These are phyloP conservation scores for Beauveria brongniartii DNA, from an alignment of 2,329 filamentous ascomycete species.

Conservation along the genomic window DNA sequence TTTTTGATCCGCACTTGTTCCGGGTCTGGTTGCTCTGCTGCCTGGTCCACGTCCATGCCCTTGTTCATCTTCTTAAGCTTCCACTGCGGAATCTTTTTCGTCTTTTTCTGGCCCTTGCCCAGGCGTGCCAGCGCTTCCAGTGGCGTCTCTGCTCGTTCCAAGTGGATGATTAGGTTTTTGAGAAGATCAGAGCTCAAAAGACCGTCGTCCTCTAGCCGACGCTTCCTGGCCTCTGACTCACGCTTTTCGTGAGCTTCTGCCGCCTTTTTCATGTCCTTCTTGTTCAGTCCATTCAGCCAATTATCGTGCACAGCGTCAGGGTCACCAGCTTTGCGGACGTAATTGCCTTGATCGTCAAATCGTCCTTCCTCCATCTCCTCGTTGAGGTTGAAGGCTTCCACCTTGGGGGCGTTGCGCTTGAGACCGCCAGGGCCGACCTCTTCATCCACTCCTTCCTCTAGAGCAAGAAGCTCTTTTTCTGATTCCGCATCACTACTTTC, in stretches of 20 bases:
- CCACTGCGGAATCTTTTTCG: slow-evolving; percentile 53
- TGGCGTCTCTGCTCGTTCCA: slow-evolving; percentile 77
- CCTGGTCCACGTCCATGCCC: slow-evolving; percentile 60
- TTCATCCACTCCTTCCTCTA: slow-evolving; percentile 73
- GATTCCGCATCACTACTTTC: slow-evolving; percentile 54
- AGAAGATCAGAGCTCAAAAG: slow-evolving; percentile 67
- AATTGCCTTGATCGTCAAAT: slow-evolving; percentile 90
- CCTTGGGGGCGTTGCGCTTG: slow-evolving; percentile 85
- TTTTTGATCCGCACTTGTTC: slow-evolving; percentile 62
- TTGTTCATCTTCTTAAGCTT: slow-evolving; percentile 61
- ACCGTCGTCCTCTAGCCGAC: slow-evolving; percentile 66
- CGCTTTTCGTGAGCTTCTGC: slow-evolving; percentile 81
- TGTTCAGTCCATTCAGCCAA: slow-evolving; percentile 88
- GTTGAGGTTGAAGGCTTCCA: slow-evolving; percentile 94
- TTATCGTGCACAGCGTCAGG: slow-evolving; percentile 84
- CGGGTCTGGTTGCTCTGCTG: slow-evolving; percentile 57
- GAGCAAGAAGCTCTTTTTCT: slow-evolving; percentile 61
- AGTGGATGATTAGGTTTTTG: slow-evolving; percentile 58
- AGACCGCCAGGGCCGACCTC: slow-evolving; percentile 85
- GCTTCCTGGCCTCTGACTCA: slow-evolving; percentile 65
- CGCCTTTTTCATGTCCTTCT: slow-evolving; percentile 85
- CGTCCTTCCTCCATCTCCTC: slow-evolving; percentile 84
- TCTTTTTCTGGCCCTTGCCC: slow-evolving; percentile 58
- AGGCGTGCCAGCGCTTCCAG: slow-evolving; percentile 81
- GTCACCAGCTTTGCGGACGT: slow-evolving; percentile 78